Percentiles rank a stretch among this genome's conserved stretches.
phyloP scores from a whole-genome alignment of 768 basidiomycete species.

The Rhodotorula kratochvilovae region DNA sequence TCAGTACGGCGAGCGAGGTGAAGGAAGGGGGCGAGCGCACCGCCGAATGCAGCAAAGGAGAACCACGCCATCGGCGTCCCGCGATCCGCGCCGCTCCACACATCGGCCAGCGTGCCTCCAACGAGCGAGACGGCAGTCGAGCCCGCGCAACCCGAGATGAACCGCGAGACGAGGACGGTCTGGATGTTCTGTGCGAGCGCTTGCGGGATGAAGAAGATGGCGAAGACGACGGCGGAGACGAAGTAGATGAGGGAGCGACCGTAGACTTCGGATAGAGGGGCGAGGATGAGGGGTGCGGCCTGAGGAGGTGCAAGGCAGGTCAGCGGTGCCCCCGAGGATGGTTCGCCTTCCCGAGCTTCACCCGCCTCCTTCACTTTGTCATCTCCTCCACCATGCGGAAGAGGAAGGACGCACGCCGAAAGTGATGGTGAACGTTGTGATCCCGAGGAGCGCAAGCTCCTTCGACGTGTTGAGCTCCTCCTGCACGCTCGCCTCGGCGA shows the following conservation, averaged over 20 bases:
- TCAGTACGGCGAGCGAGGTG: neutral
- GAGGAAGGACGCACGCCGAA: slow-evolving; percentile 35
- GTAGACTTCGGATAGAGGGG: slow-evolving; percentile 45
- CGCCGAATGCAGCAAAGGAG: slow-evolving; percentile 57
- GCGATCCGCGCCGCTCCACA: slow-evolving; percentile 45
- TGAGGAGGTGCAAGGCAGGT: neutral
- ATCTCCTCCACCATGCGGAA: neutral
- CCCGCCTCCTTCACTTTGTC: no score
- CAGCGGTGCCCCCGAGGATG: no score
- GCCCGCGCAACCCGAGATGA: slow-evolving; percentile 47
- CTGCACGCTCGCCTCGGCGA: slow-evolving; percentile 21
- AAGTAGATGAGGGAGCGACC: slow-evolving; percentile 46
- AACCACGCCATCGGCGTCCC: slow-evolving; percentile 71
- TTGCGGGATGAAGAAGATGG: slow-evolving; percentile 34
- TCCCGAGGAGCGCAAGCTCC: slow-evolving; percentile 40
- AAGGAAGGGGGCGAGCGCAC: neutral
- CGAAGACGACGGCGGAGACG: slow-evolving; percentile 41
- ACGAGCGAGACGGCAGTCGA: slow-evolving; percentile 47
- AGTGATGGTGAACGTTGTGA: slow-evolving; percentile 29
- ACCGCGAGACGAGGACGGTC: slow-evolving; percentile 46
- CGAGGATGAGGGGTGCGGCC: slow-evolving; percentile 45
- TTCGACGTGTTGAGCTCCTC: slow-evolving; percentile 40
- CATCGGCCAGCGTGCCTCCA: slow-evolving; percentile 49
- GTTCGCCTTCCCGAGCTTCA: no score
- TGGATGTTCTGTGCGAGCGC: slow-evolving; percentile 47